A percentile compares a stretch with the other conserved stretches of the same genome.
Conservation (phyloP, 2,329 filamentous ascomycete genomes). For the Cladosporium phlei region DNA sequence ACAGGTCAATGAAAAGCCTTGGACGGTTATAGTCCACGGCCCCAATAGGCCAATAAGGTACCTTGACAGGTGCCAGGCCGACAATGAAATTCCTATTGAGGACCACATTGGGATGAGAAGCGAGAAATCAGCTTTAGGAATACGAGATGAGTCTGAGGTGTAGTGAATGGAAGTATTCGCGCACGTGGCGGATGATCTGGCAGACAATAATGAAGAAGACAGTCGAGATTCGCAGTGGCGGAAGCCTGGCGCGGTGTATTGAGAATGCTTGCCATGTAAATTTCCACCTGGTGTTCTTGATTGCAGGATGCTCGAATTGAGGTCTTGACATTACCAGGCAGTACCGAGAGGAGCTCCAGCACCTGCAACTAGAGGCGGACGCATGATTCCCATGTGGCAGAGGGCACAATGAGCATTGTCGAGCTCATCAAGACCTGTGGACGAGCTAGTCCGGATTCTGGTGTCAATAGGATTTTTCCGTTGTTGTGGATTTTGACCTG, state of each 20-base stretch:
- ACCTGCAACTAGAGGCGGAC: too few species aligned
- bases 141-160: not conserved
- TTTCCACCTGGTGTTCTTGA: too few species aligned
- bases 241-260: too few species aligned
- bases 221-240: too few species aligned
- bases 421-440: not conserved
- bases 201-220: too few species aligned
- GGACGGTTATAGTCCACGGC: constrained; percentile 1
- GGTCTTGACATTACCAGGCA: too few species aligned
- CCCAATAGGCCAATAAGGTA: constrained; percentile 1
- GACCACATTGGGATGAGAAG: not conserved
- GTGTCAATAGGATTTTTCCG: constrained; percentile 18
- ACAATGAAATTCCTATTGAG: constrained; percentile 4
- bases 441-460: constrained; percentile 14
- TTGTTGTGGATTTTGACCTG: constrained; percentile 4
- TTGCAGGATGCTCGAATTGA: too few species aligned
- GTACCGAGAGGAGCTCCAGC: too few species aligned
- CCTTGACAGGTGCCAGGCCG: not conserved
- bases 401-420: not conserved
- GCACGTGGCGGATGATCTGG: too few species aligned
- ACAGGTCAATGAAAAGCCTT: constrained; percentile 1
- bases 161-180: constrained; percentile 3
- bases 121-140: constrained; percentile 1
- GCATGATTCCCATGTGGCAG: constrained; percentile 12
- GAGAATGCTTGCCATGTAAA: too few species aligned